These are phyloP conservation scores for Anthracocystis panici-leucophaei DNA, from an alignment of 1,284 basidiomycete genomes.

Conservation along the genomic window DNA sequence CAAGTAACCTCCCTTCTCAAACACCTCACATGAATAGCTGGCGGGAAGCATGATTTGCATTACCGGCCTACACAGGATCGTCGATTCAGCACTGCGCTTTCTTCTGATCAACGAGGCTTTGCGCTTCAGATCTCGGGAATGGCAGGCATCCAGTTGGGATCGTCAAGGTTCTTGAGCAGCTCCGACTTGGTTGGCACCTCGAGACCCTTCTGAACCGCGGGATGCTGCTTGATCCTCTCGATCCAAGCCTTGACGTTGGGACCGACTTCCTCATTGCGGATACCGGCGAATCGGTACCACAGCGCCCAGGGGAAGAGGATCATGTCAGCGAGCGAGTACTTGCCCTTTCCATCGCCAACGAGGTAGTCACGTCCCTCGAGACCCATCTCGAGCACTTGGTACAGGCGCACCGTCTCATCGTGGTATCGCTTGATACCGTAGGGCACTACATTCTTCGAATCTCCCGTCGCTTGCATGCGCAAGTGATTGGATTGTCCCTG, in stretches of 20 bases:
- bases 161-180: slow-evolving; percentile 42
- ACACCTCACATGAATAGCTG: too few relatives aligned
- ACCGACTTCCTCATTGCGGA: slow-evolving; percentile 36
- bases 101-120: too few relatives aligned
- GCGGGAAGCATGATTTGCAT: too few relatives aligned
- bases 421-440: slow-evolving; percentile 56
- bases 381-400: slow-evolving; percentile 50
- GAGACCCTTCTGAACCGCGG: slow-evolving; percentile 40
- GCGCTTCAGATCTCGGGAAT: slow-evolving; percentile 44
- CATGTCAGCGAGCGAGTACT: slow-evolving; percentile 59
- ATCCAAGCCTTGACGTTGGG: slow-evolving; percentile 50
- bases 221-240: slow-evolving; percentile 36
- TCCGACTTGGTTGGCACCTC: slow-evolving; percentile 27
- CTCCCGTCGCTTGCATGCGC: slow-evolving; percentile 47
- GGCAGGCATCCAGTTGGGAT: slow-evolving; percentile 51
- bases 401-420: slow-evolving; percentile 55
- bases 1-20: too few relatives aligned
- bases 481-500: slow-evolving; percentile 61
- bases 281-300: slow-evolving; percentile 37
- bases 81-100: too few relatives aligned
- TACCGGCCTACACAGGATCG: too few relatives aligned
- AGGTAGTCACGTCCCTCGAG: slow-evolving; percentile 56
- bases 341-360: slow-evolving; percentile 57
- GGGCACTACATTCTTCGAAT: slow-evolving; percentile 50
- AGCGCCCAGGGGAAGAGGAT: slow-evolving; percentile 53